phyloP scores from a whole-genome alignment of 805 yeast genomes.

The Saccharomycopsis selenospora region DNA sequence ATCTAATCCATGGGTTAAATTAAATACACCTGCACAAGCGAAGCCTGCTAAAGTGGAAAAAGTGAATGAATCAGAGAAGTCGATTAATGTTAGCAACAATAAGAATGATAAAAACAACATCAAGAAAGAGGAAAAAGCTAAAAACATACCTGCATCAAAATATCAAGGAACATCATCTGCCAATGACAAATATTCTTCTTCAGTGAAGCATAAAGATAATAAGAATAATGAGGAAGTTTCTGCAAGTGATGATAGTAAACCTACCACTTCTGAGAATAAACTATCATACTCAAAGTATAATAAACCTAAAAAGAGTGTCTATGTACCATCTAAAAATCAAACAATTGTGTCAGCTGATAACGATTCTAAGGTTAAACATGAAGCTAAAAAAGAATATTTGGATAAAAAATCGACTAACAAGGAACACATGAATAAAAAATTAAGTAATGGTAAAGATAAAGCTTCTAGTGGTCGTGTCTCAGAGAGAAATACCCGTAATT shows the following conservation, averaged over 20 bases:
- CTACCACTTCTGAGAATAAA: not conserved
- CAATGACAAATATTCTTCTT: too few relatives aligned
- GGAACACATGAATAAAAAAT: too few relatives aligned
- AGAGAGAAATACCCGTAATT: not conserved
- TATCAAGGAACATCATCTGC: not conserved
- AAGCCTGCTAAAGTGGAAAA: not conserved
- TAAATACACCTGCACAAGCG: too few relatives aligned
- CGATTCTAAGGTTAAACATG: not conserved
- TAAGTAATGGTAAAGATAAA: too few relatives aligned
- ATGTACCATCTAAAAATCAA: not conserved
- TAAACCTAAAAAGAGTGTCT: not conserved
- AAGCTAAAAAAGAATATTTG: not conserved
- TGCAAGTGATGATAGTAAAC: not conserved
- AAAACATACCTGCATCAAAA: not conserved
- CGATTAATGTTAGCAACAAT: not conserved
- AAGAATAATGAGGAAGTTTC: too few relatives aligned
- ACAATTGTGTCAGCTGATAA: not conserved
- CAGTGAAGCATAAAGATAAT: too few relatives aligned
- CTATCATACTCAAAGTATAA: not conserved
- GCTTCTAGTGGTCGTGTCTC: not conserved
- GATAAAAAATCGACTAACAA: not conserved
- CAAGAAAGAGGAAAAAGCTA: not conserved
- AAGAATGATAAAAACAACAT: not conserved
- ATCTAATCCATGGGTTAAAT: too few relatives aligned
- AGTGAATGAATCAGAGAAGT: not conserved